A percentile compares a stretch with the other conserved stretches of the same genome.
phyloP scores from a whole-genome alignment of 1,139 yeast genomes.

The Williopsis jadinii region DNA sequence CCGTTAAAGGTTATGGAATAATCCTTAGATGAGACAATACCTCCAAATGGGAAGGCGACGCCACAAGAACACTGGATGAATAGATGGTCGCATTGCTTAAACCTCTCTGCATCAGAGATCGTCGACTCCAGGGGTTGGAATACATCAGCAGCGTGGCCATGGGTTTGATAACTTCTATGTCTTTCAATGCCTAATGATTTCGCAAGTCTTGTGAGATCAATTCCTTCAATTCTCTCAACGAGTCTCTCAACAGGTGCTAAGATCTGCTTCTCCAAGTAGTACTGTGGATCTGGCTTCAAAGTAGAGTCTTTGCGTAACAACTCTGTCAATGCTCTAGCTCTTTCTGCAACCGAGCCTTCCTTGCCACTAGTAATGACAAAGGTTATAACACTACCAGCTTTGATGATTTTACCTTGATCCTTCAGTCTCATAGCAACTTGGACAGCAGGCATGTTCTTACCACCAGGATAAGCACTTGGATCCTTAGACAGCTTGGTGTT shows the following conservation, averaged over 20 bases:
- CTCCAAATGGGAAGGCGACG: slow-evolving; percentile 58
- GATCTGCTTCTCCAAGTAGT: slow-evolving; percentile 82
- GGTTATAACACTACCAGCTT: slow-evolving; percentile 87
- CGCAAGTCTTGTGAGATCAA: slow-evolving; percentile 76
- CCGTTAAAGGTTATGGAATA: slow-evolving; percentile 63
- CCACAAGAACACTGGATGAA: slow-evolving; percentile 61
- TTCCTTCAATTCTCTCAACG: slow-evolving; percentile 79
- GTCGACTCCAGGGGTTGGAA: slow-evolving; percentile 77
- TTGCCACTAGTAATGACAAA: slow-evolving; percentile 58
- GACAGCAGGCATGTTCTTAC: slow-evolving; percentile 85
- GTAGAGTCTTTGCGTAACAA: slow-evolving; percentile 44
- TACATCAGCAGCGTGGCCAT: slow-evolving; percentile 35
- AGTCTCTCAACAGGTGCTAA: slow-evolving; percentile 89
- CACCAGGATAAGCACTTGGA: slow-evolving; percentile 67
- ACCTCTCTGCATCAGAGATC: slow-evolving; percentile 76
- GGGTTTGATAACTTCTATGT: slow-evolving; percentile 31
- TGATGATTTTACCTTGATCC: slow-evolving; percentile 74
- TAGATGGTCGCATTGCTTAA: slow-evolving; percentile 54
- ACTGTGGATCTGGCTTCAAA: slow-evolving; percentile 66
- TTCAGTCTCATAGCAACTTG: slow-evolving; percentile 83
- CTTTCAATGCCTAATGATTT: slow-evolving; percentile 70
- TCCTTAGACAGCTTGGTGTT: slow-evolving; percentile 74
- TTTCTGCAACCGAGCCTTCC: slow-evolving; percentile 47
- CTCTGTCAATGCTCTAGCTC: slow-evolving; percentile 78
- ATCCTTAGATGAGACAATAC: slow-evolving; percentile 55